Evolutionary conservation across 2,329 filamentous ascomycete genomes (phyloP).

Genomic region (Penicillium sp.): DNA sequence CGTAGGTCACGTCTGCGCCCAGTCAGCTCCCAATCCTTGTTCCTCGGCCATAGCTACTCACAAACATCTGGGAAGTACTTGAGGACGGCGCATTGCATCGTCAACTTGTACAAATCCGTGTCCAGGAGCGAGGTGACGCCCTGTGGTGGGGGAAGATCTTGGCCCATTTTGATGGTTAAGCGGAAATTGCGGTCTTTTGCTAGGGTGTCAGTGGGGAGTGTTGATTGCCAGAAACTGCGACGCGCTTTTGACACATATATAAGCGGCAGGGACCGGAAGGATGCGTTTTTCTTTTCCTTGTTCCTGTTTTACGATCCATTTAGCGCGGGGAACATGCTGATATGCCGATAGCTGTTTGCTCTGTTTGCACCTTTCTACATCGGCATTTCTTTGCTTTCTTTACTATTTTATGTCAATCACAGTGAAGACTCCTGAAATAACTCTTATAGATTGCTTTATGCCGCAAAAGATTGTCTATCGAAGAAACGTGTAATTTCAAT

Average conservation of each 20-base stretch:
- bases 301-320: neutral
- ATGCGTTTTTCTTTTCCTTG: conserved; percentile 3
- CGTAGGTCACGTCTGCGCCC: conserved; percentile 72
- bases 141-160: conserved; percentile 50
- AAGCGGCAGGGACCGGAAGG: neutral
- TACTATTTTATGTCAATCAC: neutral
- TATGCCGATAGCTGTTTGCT: conserved; percentile 9
- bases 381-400: neutral
- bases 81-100: conserved; percentile 95
- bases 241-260: neutral
- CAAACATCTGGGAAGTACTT: conserved; percentile 78
- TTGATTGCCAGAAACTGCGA: neutral
- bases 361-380: conserved; percentile 1
- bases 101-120: conserved; percentile 90
- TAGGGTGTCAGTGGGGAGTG: neutral
- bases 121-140: conserved; percentile 81
- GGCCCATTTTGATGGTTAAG: conserved; percentile 27
- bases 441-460: too few relatives aligned
- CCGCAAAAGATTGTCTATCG: too few relatives aligned
- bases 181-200: conserved; percentile 3
- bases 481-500: neutral
- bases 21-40: neutral
- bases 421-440: too few relatives aligned
- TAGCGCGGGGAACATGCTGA: conserved; percentile 6
- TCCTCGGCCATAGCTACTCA: conserved; percentile 32